Percentiles rank a stretch among this genome's conserved stretches.
Conservation (phyloP, 495 filamentous ascomycete species). For the Penicillium cataractarum region DNA sequence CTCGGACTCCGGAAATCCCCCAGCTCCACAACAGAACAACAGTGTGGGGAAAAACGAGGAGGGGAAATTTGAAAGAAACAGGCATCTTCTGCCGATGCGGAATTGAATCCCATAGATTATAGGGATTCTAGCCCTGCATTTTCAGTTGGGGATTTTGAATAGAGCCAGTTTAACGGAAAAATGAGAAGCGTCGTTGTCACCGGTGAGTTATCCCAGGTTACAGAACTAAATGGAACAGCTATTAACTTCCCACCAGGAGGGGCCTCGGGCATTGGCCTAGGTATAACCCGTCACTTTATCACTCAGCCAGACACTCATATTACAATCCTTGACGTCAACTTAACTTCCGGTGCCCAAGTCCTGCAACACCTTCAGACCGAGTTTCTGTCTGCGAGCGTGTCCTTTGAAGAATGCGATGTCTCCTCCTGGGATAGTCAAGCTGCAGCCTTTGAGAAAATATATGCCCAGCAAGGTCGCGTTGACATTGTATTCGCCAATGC, state of each 20-base stretch:
- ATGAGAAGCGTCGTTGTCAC: slow-evolving; percentile 32
- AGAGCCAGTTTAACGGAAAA: too few relatives aligned
- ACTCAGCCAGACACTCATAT: slow-evolving; percentile 46
- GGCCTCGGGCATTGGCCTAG: slow-evolving; percentile 57
- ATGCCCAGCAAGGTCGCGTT: slow-evolving; percentile 38
- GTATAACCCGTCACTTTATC: slow-evolving; percentile 51
- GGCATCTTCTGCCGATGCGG: not conserved
- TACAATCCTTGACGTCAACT: slow-evolving; percentile 56
- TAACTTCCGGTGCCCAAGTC: slow-evolving; percentile 30
- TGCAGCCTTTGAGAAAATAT: slow-evolving; percentile 45
- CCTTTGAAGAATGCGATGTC: slow-evolving; percentile 51
- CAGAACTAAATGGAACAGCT: too few relatives aligned
- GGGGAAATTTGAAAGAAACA: not conserved
- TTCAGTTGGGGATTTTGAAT: too few relatives aligned
- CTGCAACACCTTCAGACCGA: slow-evolving; percentile 37
- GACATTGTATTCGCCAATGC: slow-evolving; percentile 62
- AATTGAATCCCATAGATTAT: not conserved
- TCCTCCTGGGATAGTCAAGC: slow-evolving; percentile 53
- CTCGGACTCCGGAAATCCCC: slow-evolving; percentile 29
- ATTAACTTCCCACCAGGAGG: slow-evolving; percentile 41
- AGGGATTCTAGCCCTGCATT: not conserved
- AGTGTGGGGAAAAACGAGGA: slow-evolving; percentile 15
- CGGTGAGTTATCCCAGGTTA: slow-evolving; percentile 15
- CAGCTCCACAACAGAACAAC: slow-evolving; percentile 22
- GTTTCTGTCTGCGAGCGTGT: slow-evolving; percentile 38